Percentiles rank a stretch among this genome's conserved stretches.
Evolutionary conservation across 331 rosid species (phyloP).

Genomic region (Telfairia occidentalis): DNA sequence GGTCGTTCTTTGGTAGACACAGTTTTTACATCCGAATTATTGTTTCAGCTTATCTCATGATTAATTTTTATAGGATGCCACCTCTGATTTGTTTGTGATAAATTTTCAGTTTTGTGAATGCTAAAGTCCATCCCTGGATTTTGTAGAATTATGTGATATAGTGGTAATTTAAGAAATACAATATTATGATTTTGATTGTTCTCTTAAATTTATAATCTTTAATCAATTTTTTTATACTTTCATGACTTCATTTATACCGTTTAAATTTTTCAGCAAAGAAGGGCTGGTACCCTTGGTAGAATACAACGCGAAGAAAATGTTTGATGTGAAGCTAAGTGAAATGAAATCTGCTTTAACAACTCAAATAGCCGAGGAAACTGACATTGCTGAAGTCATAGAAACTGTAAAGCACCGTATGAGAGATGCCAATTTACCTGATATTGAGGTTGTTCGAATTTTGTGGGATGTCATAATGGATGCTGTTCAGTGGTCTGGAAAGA

Average conservation of each 20-base stretch:
- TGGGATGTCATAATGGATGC: constrained; percentile 99
- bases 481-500: constrained; percentile 99
- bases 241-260: background rate
- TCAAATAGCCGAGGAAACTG: constrained; percentile 88
- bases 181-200: background rate
- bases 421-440: constrained; percentile 88
- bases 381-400: constrained; percentile 88
- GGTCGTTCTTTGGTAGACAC: too few species aligned
- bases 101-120: too few species aligned
- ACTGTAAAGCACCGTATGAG: constrained; percentile 81
- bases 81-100: too few species aligned
- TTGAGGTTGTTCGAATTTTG: constrained; percentile 61
- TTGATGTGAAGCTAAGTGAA: constrained; percentile 89
- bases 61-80: too few species aligned
- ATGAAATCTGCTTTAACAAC: constrained; percentile 93
- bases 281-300: constrained; percentile 83
- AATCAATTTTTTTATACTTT: background rate
- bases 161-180: background rate
- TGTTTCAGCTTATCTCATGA: too few species aligned
- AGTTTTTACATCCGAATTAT: too few species aligned
- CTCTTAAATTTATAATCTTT: background rate
- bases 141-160: background rate
- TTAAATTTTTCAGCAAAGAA: constrained; percentile 60
- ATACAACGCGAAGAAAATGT: constrained; percentile 89
- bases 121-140: too few species aligned